Conservation (phyloP, 2,329 filamentous ascomycete species). For the Colletotrichum cordylinicola region DNA sequence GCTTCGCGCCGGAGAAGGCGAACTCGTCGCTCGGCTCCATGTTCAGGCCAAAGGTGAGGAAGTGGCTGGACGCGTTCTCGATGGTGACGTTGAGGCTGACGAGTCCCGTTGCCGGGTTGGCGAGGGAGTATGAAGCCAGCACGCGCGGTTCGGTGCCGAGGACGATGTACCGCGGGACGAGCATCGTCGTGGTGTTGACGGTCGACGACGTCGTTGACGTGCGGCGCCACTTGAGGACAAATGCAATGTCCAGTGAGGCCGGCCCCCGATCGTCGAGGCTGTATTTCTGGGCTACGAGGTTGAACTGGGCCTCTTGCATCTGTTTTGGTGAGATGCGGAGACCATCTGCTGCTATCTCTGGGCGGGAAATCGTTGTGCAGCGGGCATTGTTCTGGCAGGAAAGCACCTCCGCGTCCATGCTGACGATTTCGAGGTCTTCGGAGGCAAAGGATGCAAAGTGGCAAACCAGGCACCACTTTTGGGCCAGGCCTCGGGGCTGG, state of each 20-base stretch:
- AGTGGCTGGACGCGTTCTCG: slow-evolving; percentile 94
- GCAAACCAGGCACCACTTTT: slow-evolving; percentile 82
- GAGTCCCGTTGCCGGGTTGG: slow-evolving; percentile 36
- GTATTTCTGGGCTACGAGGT: slow-evolving; percentile 75
- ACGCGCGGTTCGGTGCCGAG: slow-evolving; percentile 88
- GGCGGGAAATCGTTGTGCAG: slow-evolving; percentile 53
- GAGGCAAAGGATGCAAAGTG: slow-evolving; percentile 78
- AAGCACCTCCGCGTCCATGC: slow-evolving; percentile 67
- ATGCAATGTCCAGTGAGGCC: slow-evolving; percentile 74
- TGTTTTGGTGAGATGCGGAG: slow-evolving; percentile 67
- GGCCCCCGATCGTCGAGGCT: slow-evolving; percentile 83
- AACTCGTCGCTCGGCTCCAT: slow-evolving; percentile 96
- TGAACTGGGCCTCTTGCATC: slow-evolving; percentile 75
- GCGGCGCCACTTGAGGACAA: slow-evolving; percentile 81
- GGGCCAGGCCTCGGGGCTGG: slow-evolving; percentile 67
- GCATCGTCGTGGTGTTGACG: slow-evolving; percentile 70
- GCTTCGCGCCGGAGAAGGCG: slow-evolving; percentile 89
- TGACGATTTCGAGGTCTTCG: slow-evolving; percentile 69
- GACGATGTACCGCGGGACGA: slow-evolving; percentile 80
- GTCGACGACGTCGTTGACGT: slow-evolving; percentile 27
- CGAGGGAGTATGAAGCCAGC: slow-evolving; percentile 63
- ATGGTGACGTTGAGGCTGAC: slow-evolving; percentile 67
- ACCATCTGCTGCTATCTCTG: slow-evolving; percentile 45
- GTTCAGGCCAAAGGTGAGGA: slow-evolving; percentile 87
- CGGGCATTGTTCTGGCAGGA: slow-evolving; percentile 66